A percentile compares a stretch with the other conserved stretches of the same genome.
phyloP scores from a whole-genome alignment of 371 early-diverging fungal species.

The Mucor mucedo region DNA sequence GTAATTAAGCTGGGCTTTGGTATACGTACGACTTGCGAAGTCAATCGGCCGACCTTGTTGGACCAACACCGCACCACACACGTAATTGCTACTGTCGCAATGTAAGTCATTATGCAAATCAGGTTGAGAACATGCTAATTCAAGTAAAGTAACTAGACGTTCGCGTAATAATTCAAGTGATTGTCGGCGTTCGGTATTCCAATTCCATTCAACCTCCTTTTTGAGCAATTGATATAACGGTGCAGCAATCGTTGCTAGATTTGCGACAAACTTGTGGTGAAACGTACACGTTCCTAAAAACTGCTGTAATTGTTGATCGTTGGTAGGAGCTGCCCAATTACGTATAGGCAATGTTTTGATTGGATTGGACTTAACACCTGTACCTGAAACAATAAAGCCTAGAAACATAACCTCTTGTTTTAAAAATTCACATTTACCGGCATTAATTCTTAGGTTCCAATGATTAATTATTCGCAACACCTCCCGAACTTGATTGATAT shows the following conservation, averaged over 20 bases:
- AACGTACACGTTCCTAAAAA: constrained; percentile 34
- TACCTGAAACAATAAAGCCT: constrained; percentile 39
- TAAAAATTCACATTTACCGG: constrained; percentile 56
- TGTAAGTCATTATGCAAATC: no score
- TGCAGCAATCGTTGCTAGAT: background rate
- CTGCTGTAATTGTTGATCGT: constrained; percentile 19
- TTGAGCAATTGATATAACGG: constrained; percentile 24
- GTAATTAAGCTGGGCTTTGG: no score
- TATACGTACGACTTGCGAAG: no score
- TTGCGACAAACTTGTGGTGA: constrained; percentile 33
- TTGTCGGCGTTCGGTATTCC: no score
- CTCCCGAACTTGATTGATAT: constrained; percentile 32
- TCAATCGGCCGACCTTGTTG: no score
- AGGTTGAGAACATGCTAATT: no score
- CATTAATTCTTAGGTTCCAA: constrained; percentile 33
- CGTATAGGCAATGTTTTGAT: constrained; percentile 31
- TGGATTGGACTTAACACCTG: constrained; percentile 35
- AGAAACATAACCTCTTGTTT: constrained; percentile 38
- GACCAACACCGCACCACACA: constrained; percentile 1
- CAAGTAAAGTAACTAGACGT: no score
- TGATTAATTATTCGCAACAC: constrained; percentile 37
- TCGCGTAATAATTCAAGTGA: no score
- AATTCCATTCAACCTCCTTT: background rate
- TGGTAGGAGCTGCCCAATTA: constrained; percentile 37
- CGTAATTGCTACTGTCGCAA: background rate